Evolutionary conservation across 768 basidiomycete species (phyloP), one percentile per base, ranked within the genome.

Genomic region (Phylloporus scabripes): DNA sequence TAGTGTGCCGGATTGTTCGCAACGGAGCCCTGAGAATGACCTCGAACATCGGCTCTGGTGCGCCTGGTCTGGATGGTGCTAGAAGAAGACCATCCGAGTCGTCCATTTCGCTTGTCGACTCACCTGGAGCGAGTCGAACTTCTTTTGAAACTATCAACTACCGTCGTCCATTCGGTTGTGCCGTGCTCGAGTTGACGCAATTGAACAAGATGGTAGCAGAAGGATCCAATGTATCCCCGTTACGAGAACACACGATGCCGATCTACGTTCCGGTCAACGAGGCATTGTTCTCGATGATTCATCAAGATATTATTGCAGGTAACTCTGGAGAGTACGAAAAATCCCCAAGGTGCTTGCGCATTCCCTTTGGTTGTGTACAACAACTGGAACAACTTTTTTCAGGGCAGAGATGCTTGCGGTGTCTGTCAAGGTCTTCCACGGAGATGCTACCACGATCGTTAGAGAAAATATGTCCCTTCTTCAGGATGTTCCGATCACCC

Each of bases 121-220:
- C 72, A 36, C 52, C 66, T 20, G 59, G 62, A 11, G 33, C 45
- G 15, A 29, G 42, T 24, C 61, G 58, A 32, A 24, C 43, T 24
- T 38, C 60, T 5, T 23, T 51, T 21, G 79, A 80, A 9, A 49
- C 59, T n/a, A 54, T 67, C 21, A 77, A 79, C 47, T 87, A 86
- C 60, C 79, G 95, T 32, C 74, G 95, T 44, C 95, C 95, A 0
- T 92, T 98, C 62, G 95, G 93, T n/a, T 96, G 92, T 62, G 95
- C 95, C 2, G 85, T 96, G 9, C 70, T 97, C 46, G 91, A 96
- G 59, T 69, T 98, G 33, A 80, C 82, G 0, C 87, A 90, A 58
- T 68, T 93, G 46, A 76, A 70, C 55, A 82, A 80, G 60, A 81
- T 89, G 72, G 71, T 78, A 2, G 69, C 73, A 0, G 89, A 92